Evolutionary conservation across 2,329 filamentous ascomycete species (phyloP), one percentile per base, ranked within the genome.

Genomic region (Colletotrichum tropicicola): DNA sequence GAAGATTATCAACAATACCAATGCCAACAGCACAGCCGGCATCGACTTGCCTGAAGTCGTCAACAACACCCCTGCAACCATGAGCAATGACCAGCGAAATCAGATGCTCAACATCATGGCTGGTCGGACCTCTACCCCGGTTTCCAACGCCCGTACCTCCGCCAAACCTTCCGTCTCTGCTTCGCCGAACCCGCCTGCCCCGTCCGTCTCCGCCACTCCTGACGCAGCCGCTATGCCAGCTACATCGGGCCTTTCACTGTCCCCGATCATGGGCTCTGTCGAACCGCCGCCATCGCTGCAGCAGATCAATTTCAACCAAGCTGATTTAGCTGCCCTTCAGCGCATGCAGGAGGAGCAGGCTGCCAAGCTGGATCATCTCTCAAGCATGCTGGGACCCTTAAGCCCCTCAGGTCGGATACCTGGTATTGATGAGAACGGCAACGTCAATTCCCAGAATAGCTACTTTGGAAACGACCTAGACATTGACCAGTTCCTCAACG

Each of bases 371-470:
- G 88, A 92, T 66, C 89, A 92, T 62, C 83, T 98, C 9, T 89
- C 89, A 54, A 89, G 88, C 59, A 81, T 93, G 15, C 84, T 98
- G 7, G 90, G 92, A 6, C 94, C 94, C 0, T 83, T 97, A 12
- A 94, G 91, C 71, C 94, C 94, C 0, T 92, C 88, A 0, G 93
- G 93, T 5, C 86, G 87, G 15, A 92, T 97, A 35, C 92, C 93
- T 1, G 92, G 92, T 5, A 76, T 96, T 2, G 81, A 81, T 25
- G 83, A 85, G 3, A 74, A 70, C 15, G 61, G 69, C 19, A 75
- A 74, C 27, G 59, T 56, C 15, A 66, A 61, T 7, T 68, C 68
- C 13, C 57, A 68, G 21, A 70, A 71, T 17, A 73, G 72, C 32
- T 75, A 76, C 68, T 78, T 80, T 71, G 72, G 79, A 61, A 64